These are phyloP conservation scores for Plasmodium vivax DNA, from an alignment of 169 alveolate genomes.

Conservation along the genomic window DNA sequence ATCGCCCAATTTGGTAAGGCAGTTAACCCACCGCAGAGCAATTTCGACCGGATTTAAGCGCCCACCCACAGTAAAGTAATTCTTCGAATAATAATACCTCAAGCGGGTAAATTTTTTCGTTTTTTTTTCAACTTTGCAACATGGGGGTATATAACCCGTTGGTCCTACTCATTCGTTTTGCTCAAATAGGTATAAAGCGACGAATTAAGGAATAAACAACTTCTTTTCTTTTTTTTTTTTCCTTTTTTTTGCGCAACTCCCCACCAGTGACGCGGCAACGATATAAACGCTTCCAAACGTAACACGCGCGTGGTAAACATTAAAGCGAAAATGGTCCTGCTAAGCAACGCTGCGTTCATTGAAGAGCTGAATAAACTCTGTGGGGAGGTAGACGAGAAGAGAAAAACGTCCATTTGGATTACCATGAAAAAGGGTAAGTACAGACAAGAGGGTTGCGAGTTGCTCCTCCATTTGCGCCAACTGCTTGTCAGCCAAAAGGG, in stretches of 20 bases:
- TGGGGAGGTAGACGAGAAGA: constrained; percentile 68
- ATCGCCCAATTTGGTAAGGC: background rate
- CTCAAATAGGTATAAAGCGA: background rate
- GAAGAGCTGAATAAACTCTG: constrained; percentile 78
- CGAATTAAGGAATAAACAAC: background rate
- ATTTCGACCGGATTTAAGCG: background rate
- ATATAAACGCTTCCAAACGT: background rate
- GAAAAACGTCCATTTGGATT: constrained; percentile 80
- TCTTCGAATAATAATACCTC: background rate
- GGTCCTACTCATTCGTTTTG: background rate
- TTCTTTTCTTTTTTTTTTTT: background rate
- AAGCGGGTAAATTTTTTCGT: background rate
- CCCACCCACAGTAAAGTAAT: background rate
- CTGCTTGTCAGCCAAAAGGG: background rate
- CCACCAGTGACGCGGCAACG: background rate
- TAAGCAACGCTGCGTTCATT: constrained; percentile 76
- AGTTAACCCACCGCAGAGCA: background rate
- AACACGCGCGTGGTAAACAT: background rate
- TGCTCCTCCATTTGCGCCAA: background rate
- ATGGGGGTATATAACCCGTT: background rate
- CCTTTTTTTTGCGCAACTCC: background rate
- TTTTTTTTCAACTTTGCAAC: background rate
- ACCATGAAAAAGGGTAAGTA: constrained; percentile 83
- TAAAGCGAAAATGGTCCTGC: constrained; percentile 75
- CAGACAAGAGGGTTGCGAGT: background rate